Percentiles rank a stretch among this genome's conserved stretches.
These are phyloP conservation scores for Pisolithus microcarpus DNA, from an alignment of 768 basidiomycete genomes.

Conservation along the genomic window DNA sequence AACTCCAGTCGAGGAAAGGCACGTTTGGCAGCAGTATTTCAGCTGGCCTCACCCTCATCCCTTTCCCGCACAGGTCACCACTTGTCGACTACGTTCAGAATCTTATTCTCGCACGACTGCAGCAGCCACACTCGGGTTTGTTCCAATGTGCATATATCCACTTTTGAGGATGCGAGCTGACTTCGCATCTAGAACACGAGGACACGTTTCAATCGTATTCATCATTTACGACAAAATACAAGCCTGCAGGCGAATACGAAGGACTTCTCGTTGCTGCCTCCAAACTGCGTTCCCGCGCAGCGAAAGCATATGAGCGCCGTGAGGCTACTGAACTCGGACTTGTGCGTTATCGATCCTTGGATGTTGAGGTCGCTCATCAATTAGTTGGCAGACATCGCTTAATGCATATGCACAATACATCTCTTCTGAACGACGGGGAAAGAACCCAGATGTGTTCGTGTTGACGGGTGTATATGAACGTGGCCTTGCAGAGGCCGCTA, in stretches of 20 bases:
- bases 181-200: slow-evolving; percentile 51
- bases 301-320: slow-evolving; percentile 54
- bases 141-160: neutral
- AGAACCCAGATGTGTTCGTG: slow-evolving; percentile 51
- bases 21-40: slow-evolving; percentile 1
- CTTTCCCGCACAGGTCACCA: slow-evolving; percentile 26
- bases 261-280: slow-evolving; percentile 68
- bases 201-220: slow-evolving; percentile 84
- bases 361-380: neutral
- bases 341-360: slow-evolving; percentile 32
- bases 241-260: slow-evolving; percentile 74
- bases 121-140: slow-evolving; percentile 72
- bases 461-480: slow-evolving; percentile 63
- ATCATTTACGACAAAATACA: slow-evolving; percentile 75
- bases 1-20: slow-evolving; percentile 43
- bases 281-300: slow-evolving; percentile 54
- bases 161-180: neutral
- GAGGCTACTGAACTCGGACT: slow-evolving; percentile 56
- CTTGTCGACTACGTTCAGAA: slow-evolving; percentile 48
- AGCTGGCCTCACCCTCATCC: neutral
- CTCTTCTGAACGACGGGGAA: slow-evolving; percentile 52
- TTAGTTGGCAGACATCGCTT: slow-evolving; percentile 34
- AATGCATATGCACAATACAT: slow-evolving; percentile 60
- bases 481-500: slow-evolving; percentile 66
- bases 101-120: slow-evolving; percentile 58